phyloP scores from a whole-genome alignment of 129 eudicot species.

The Erigeron canadensis region DNA sequence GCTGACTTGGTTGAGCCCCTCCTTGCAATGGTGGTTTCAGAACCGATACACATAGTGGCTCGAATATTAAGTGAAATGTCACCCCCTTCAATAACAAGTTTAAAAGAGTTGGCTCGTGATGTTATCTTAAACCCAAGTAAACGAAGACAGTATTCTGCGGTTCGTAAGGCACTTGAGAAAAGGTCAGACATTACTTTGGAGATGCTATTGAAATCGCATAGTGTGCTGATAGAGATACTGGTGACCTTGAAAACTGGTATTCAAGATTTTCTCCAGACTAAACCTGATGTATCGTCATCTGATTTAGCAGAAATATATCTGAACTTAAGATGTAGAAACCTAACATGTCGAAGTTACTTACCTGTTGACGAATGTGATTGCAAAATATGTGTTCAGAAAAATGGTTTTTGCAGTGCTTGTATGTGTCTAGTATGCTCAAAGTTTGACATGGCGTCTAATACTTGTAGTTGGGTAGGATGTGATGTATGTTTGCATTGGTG shows the following conservation, averaged over 20 bases:
- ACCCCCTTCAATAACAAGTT: constrained; percentile 34
- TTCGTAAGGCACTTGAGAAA: constrained; percentile 61
- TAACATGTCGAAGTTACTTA: constrained; percentile 58
- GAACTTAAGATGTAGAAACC: constrained; percentile 77
- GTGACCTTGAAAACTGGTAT: constrained; percentile 75
- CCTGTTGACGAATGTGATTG: constrained; percentile 99
- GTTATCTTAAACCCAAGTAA: constrained; percentile 59
- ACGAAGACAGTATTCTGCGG: constrained; percentile 48
- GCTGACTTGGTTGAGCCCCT: constrained; percentile 62
- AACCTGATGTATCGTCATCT: constrained; percentile 45
- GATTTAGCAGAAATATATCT: constrained; percentile 83
- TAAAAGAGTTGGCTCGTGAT: constrained; percentile 69
- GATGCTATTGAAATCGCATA: constrained; percentile 54
- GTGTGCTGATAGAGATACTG: constrained; percentile 63
- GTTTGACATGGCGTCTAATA: constrained; percentile 91
- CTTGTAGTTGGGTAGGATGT: constrained; percentile 99
- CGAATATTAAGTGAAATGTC: constrained; percentile 59
- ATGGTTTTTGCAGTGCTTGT: constrained; percentile 88
- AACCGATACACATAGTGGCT: constrained; percentile 65
- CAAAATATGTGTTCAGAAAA: constrained; percentile 66
- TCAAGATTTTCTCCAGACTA: constrained; percentile 57
- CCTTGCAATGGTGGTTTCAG: constrained; percentile 66
- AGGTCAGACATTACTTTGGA: constrained; percentile 71
- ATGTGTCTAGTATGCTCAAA: constrained; percentile 97
- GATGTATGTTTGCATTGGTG: constrained; percentile 99